These are phyloP conservation scores for Dothideomycetes sp. DNA, from an alignment of 2,329 filamentous ascomycete species.

Conservation along the genomic window DNA sequence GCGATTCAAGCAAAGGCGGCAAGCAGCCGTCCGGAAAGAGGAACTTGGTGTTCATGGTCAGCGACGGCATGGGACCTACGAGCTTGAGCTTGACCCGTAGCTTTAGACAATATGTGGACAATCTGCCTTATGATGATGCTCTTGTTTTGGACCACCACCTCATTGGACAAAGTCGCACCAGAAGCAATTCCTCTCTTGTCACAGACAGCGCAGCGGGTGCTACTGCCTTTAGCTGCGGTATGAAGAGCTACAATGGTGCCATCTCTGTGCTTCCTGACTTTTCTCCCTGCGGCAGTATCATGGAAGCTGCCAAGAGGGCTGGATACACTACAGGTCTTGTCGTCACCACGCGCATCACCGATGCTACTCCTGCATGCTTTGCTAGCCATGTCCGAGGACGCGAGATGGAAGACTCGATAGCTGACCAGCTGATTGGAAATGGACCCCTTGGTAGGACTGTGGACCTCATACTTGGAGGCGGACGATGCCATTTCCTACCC, in stretches of 20 bases:
- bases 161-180: conserved; percentile 80
- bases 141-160: conserved; percentile 78
- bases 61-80: conserved; percentile 94
- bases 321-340: conserved; percentile 90
- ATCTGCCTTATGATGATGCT: conserved; percentile 62
- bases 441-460: conserved; percentile 78
- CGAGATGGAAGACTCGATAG: conserved; percentile 78
- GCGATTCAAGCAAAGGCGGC: conserved; percentile 10
- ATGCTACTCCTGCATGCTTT: conserved; percentile 94
- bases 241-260: conserved; percentile 94
- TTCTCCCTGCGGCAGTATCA: conserved; percentile 77
- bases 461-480: conserved; percentile 87
- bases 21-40: conserved; percentile 51
- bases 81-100: conserved; percentile 77
- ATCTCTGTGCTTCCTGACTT: conserved; percentile 82
- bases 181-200: conserved; percentile 72
- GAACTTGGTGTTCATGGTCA: conserved; percentile 98
- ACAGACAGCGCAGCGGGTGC: conserved; percentile 96
- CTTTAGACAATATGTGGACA: conserved; percentile 68
- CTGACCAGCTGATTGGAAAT: conserved; percentile 81
- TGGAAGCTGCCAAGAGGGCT: conserved; percentile 85
- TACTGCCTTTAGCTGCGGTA: conserved; percentile 85
- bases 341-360: conserved; percentile 88
- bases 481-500: conserved; percentile 83
- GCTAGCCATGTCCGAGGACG: conserved; percentile 75